Evolutionary conservation across 805 yeast species (phyloP).

Genomic region (Lachancea lanzarotensis): DNA sequence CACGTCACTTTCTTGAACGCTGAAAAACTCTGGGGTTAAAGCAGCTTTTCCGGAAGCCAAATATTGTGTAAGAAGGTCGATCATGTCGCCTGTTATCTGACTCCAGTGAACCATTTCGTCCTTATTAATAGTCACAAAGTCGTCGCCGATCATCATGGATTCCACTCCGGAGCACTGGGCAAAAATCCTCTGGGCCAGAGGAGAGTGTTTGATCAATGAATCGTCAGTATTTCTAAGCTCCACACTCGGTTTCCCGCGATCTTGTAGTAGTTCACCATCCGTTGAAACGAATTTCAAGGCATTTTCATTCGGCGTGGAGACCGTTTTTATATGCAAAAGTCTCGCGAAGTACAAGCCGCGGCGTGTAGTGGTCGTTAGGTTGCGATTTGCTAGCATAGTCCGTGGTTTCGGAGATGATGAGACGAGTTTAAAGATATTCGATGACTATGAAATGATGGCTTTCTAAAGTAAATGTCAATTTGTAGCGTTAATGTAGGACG

Average conservation of each 20-base stretch:
- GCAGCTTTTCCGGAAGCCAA: slow-evolving; percentile 26
- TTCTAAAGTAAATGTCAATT: neutral
- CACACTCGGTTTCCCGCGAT: slow-evolving; percentile 28
- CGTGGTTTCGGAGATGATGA: no score
- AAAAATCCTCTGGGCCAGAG: slow-evolving; percentile 55
- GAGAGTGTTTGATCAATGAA: slow-evolving; percentile 41
- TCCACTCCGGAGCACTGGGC: slow-evolving; percentile 46
- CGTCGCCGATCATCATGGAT: slow-evolving; percentile 66
- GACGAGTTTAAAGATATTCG: no score
- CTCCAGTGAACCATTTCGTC: slow-evolving; percentile 65
- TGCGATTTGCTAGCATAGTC: neutral
- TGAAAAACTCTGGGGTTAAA: slow-evolving; percentile 23
- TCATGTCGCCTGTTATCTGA: slow-evolving; percentile 58
- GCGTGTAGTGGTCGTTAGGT: neutral
- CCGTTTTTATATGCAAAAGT: slow-evolving; percentile 34
- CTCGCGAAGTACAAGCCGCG: slow-evolving; percentile 1
- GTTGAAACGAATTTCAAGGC: slow-evolving; percentile 57
- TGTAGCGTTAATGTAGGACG: neutral
- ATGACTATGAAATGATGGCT: no score
- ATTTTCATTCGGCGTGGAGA: slow-evolving; percentile 68
- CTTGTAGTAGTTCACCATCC: slow-evolving; percentile 32
- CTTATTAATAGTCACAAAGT: slow-evolving; percentile 67
- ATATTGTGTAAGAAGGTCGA: slow-evolving; percentile 30
- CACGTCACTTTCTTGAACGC: slow-evolving; percentile 32
- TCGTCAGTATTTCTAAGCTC: slow-evolving; percentile 31